phyloP scores from a whole-genome alignment of 306 rosid species.

The Heteromeles arbutifolia region DNA sequence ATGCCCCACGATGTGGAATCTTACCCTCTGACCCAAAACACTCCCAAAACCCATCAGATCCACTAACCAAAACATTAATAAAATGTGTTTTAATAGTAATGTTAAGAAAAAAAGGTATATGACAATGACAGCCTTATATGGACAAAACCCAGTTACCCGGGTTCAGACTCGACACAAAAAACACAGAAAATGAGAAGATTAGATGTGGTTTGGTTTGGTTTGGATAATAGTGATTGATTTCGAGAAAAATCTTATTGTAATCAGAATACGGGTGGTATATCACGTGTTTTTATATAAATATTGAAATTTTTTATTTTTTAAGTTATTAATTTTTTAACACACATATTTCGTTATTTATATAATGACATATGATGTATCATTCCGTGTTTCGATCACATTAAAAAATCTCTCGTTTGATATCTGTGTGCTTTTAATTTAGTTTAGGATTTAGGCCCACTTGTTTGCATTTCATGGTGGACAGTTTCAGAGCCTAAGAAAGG shows the following conservation, averaged over 20 bases:
- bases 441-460: neutral
- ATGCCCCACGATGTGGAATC: slow-evolving; percentile 37
- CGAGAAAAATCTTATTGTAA: too few species aligned
- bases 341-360: too few species aligned
- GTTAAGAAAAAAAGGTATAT: neutral
- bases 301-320: too few species aligned
- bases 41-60: neutral
- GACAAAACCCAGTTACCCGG: neutral
- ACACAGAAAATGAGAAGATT: neutral
- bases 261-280: rapidly evolving
- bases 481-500: neutral
- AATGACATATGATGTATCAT: rapidly evolving
- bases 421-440: neutral
- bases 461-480: neutral
- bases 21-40: slow-evolving; percentile 7
- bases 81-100: neutral
- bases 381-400: rapidly evolving
- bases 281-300: too few species aligned
- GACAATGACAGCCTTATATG: slow-evolving; percentile 11
- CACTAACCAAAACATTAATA: neutral
- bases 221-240: too few species aligned
- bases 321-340: too few species aligned
- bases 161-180: neutral
- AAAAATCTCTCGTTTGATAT: too few species aligned
- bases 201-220: neutral